phyloP scores from a whole-genome alignment of 148 eudicot genomes.

The Vaccinium corymbosum region DNA sequence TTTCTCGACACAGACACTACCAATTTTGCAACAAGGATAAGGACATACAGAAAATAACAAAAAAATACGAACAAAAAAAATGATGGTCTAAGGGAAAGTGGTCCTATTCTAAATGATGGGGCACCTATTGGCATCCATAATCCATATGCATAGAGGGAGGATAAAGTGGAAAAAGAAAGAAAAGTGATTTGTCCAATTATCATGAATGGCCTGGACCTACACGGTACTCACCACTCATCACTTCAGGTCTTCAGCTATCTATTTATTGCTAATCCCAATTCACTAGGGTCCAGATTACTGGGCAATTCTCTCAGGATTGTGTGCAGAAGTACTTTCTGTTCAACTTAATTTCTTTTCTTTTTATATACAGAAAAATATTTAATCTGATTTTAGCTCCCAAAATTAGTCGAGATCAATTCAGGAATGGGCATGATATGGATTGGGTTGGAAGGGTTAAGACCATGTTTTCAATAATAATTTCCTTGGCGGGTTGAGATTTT shows the following conservation, averaged over 20 bases:
- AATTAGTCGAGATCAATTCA: background rate
- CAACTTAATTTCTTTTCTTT: background rate
- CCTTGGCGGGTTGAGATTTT: no score
- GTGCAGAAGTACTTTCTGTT: background rate
- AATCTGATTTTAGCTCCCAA: no score
- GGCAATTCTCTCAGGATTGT: background rate
- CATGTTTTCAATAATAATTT: no score
- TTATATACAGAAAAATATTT: no score
- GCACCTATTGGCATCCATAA: slow-evolving; percentile 8
- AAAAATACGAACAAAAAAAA: background rate
- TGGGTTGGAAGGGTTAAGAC: background rate
- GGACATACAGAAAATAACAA: background rate
- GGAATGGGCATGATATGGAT: background rate
- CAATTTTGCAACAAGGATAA: background rate
- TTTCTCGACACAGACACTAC: background rate
- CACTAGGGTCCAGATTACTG: background rate
- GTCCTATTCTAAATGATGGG: background rate
- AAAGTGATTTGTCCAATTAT: background rate
- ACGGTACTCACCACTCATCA: background rate
- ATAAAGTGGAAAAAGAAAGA: background rate
- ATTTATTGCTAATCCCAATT: background rate
- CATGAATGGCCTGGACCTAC: background rate
- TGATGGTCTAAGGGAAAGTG: background rate
- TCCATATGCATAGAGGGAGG: background rate
- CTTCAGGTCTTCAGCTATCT: background rate